A percentile compares a stretch with the other conserved stretches of the same genome.
Evolutionary conservation across 2,329 filamentous ascomycete genomes (phyloP).

Genomic region (Arthrobotrys sphaeroides): DNA sequence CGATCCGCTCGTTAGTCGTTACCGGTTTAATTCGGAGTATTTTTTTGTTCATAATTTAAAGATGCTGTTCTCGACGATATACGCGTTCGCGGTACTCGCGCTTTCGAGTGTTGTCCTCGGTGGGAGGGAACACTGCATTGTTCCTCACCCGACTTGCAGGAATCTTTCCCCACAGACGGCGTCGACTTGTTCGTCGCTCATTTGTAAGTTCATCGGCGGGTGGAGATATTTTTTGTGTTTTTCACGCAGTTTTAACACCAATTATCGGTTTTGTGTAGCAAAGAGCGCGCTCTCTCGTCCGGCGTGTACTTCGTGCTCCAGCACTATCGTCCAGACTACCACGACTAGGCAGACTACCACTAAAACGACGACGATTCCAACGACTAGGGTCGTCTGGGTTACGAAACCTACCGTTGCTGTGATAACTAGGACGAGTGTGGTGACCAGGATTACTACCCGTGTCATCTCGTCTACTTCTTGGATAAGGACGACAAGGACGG

Average conservation of each 20-base stretch:
- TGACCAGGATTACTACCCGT: constrained; percentile 2
- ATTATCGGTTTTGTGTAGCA: background rate
- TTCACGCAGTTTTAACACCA: background rate
- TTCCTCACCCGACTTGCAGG: background rate
- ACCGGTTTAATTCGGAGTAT: background rate
- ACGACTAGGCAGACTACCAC: background rate
- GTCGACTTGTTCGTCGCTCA: background rate
- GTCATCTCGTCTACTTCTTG: background rate
- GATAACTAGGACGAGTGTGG: constrained; percentile 3
- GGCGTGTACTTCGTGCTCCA: background rate
- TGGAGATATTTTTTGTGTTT: background rate
- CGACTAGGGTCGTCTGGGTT: background rate
- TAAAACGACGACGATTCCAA: background rate
- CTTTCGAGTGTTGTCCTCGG: constrained; percentile 10
- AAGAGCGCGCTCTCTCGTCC: background rate
- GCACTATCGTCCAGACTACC: background rate
- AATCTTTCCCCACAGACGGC: background rate
- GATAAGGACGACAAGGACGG: background rate
- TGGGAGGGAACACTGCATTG: constrained; percentile 28
- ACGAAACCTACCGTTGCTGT: background rate
- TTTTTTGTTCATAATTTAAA: background rate
- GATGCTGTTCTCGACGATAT: constrained; percentile 25
- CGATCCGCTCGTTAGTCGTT: background rate
- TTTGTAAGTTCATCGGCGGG: constrained; percentile 12
- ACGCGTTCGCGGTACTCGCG: constrained; percentile 16